phyloP scores from a whole-genome alignment of 176 grass and related monocot species.

The Bromus sterilis region DNA sequence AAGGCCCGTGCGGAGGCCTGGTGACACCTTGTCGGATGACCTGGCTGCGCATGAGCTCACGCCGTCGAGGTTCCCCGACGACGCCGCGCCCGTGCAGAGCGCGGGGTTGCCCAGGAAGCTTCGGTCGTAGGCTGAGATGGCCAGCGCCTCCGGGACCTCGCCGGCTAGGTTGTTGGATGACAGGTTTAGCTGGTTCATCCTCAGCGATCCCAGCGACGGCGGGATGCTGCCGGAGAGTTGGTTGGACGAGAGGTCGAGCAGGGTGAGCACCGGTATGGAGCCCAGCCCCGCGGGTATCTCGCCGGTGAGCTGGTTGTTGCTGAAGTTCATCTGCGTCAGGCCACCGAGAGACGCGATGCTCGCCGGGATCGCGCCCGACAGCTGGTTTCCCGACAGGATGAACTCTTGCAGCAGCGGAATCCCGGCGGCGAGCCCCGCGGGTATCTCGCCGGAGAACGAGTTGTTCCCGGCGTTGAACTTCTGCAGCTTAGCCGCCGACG shows the following conservation, averaged over 20 bases:
- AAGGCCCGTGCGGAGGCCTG: conserved; percentile 32
- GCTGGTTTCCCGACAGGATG: conserved; percentile 35
- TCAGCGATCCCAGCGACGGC: conserved; percentile 23
- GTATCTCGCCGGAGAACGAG: conserved; percentile 52
- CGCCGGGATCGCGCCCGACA: conserved; percentile 40
- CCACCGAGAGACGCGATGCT: conserved; percentile 20
- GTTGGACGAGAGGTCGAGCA: conserved; percentile 80
- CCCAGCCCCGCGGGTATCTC: conserved; percentile 51
- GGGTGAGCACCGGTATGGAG: conserved; percentile 50
- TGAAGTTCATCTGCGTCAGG: conserved; percentile 44
- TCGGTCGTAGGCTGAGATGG: conserved; percentile 22
- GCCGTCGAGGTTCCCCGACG: not conserved
- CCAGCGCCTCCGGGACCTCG: conserved; percentile 34
- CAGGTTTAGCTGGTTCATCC: conserved; percentile 49
- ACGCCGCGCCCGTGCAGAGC: conserved; percentile 31
- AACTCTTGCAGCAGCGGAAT: conserved; percentile 49
- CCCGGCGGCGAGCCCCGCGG: conserved; percentile 12
- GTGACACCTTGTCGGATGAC: conserved; percentile 21
- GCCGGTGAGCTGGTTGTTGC: conserved; percentile 52
- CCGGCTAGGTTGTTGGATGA: conserved; percentile 68
- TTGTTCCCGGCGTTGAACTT: conserved; percentile 52
- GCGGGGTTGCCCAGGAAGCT: conserved; percentile 61
- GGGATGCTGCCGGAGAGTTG: conserved; percentile 64
- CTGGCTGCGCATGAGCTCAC: conserved; percentile 26
- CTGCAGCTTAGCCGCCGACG: not conserved